phyloP scores from a whole-genome alignment of 148 eudicot genomes.

The Fagopyrum tataricum region DNA sequence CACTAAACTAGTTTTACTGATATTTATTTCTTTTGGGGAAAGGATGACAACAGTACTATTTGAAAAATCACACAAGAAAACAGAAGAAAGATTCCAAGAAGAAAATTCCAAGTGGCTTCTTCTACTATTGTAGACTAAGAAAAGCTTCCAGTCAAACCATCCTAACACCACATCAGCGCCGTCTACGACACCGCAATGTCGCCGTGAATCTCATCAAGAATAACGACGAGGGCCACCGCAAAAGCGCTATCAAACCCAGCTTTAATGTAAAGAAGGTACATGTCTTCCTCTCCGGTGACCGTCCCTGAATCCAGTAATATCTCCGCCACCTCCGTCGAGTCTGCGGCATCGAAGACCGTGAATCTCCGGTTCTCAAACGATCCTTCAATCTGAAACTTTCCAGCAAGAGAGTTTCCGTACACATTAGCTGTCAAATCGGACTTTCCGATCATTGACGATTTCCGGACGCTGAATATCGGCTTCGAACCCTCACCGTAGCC shows the following conservation, averaged over 20 bases:
- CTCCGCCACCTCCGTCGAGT: constrained; percentile 50
- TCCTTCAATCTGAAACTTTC: constrained; percentile 79
- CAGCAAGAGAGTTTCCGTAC: constrained; percentile 37
- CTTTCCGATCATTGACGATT: constrained; percentile 77
- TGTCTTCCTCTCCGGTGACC: constrained; percentile 61
- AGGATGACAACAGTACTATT: no score
- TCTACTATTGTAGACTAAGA: no score
- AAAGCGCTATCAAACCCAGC: constrained; percentile 75
- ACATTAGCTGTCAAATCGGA: constrained; percentile 61
- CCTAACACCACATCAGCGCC: background rate
- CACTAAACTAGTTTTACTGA: no score
- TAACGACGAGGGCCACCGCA: constrained; percentile 67
- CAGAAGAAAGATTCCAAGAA: no score
- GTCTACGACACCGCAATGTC: constrained; percentile 12
- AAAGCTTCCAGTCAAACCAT: no score
- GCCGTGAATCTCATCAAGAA: constrained; percentile 54
- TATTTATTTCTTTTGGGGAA: no score
- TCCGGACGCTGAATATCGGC: constrained; percentile 68
- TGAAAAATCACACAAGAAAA: no score
- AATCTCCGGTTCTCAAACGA: constrained; percentile 60
- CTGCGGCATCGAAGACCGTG: constrained; percentile 35
- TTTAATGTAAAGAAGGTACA: constrained; percentile 33
- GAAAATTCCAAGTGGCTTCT: no score
- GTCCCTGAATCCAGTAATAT: constrained; percentile 34
- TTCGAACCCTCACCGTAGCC: constrained; percentile 61